These are phyloP conservation scores for Pezicula radicicola DNA, from an alignment of 2,329 filamentous ascomycete genomes.

Conservation along the genomic window DNA sequence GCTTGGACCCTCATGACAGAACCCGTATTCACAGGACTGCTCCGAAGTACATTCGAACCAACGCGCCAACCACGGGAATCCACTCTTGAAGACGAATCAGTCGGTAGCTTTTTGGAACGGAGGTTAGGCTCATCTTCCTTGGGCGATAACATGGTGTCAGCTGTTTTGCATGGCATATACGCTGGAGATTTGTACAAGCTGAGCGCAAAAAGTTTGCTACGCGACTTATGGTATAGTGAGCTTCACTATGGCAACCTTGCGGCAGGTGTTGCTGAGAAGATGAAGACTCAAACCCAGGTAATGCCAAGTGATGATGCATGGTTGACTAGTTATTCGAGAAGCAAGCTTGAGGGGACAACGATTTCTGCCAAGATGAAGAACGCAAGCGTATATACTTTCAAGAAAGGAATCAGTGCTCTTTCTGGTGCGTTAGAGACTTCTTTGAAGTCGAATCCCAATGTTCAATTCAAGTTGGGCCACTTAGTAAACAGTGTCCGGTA, in stretches of 20 bases:
- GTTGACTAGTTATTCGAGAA: background rate
- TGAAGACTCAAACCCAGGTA: background rate
- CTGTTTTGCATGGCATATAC: slow-evolving; percentile 82
- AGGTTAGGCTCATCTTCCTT: slow-evolving; percentile 49
- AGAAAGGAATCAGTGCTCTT: slow-evolving; percentile 61
- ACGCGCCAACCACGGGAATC: slow-evolving; percentile 28
- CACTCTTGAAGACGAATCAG: slow-evolving; percentile 60
- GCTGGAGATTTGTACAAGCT: slow-evolving; percentile 83
- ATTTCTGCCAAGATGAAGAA: slow-evolving; percentile 13
- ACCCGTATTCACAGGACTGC: slow-evolving; percentile 49
- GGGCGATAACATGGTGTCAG: slow-evolving; percentile 73
- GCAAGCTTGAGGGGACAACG: background rate
- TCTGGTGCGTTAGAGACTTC: slow-evolving; percentile 48
- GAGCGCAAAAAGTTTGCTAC: slow-evolving; percentile 61
- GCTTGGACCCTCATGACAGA: slow-evolving; percentile 41
- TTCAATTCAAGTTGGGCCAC: slow-evolving; percentile 51
- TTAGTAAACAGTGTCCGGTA: slow-evolving; percentile 46
- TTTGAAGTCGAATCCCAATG: slow-evolving; percentile 51
- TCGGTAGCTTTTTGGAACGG: slow-evolving; percentile 63
- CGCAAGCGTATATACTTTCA: slow-evolving; percentile 44
- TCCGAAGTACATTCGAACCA: slow-evolving; percentile 23
- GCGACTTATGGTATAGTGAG: slow-evolving; percentile 21
- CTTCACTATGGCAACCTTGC: slow-evolving; percentile 11
- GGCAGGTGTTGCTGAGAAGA: background rate
- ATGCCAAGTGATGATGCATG: background rate